A percentile compares a stretch with the other conserved stretches of the same genome.
Conservation (phyloP, 345 rosid species). For the Brassica rapa region DNA sequence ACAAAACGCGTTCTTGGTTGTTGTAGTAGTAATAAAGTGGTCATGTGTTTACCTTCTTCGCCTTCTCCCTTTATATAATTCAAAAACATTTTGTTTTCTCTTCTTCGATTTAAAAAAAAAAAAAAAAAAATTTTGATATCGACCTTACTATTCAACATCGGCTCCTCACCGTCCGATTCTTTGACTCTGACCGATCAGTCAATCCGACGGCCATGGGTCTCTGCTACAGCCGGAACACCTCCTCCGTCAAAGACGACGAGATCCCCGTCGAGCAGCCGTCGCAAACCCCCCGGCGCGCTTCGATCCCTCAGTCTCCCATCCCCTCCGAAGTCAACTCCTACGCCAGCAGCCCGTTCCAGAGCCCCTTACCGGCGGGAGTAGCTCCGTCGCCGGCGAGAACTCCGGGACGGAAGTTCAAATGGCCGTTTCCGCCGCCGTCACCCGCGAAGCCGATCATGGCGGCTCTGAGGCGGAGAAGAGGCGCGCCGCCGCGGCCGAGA, state of each 20-base stretch:
- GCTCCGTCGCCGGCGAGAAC: conserved; percentile 86
- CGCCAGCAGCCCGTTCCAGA: conserved; percentile 65
- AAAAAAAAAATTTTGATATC: no score
- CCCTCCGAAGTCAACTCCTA: conserved; percentile 51
- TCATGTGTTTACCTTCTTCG: neutral
- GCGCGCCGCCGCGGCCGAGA: conserved; percentile 49
- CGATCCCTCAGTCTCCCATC: conserved; percentile 35
- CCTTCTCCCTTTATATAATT: neutral
- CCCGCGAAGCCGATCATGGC: conserved; percentile 95
- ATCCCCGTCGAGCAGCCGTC: conserved; percentile 27
- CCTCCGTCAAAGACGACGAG: conserved; percentile 46
- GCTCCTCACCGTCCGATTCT: conserved; percentile 38
- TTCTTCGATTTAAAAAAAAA: neutral
- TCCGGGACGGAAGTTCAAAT: conserved; percentile 80
- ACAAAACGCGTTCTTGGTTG: conserved; percentile 25
- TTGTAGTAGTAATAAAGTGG: neutral
- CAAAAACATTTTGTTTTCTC: no score
- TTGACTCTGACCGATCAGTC: conserved; percentile 42
- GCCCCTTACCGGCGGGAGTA: conserved; percentile 83
- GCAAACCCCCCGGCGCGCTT: neutral
- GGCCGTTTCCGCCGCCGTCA: conserved; percentile 97
- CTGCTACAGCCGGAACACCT: conserved; percentile 63
- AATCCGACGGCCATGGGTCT: conserved; percentile 63
- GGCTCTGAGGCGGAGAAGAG: conserved; percentile 59
- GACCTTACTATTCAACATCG: conserved; percentile 22